Evolutionary conservation across 139 green algal species (phyloP).

Genomic region (Chlorella sorokiniana): DNA sequence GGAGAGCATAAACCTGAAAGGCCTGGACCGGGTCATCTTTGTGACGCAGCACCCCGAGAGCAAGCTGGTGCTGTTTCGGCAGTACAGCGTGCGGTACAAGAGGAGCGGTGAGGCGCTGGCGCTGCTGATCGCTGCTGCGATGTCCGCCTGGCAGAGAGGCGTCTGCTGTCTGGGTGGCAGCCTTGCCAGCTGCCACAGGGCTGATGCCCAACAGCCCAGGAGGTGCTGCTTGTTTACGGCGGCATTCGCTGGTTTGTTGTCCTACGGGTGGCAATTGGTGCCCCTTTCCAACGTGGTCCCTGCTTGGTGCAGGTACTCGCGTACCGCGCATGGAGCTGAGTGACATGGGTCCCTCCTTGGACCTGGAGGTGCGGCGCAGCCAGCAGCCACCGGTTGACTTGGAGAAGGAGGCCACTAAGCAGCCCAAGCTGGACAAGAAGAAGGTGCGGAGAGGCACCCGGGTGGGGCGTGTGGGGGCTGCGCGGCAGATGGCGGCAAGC

Average conservation of each 20-base stretch:
- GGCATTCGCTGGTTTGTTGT: too few relatives aligned
- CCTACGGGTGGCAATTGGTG: background rate
- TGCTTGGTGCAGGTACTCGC: slow-evolving; percentile 31
- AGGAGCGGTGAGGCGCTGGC: slow-evolving; percentile 70
- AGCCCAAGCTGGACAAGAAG: slow-evolving; percentile 72
- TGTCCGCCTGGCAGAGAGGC: too few relatives aligned
- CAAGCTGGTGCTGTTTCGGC: slow-evolving; percentile 68
- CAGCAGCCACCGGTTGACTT: slow-evolving; percentile 67
- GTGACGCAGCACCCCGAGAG: slow-evolving; percentile 37
- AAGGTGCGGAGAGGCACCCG: too few relatives aligned
- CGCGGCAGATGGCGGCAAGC: too few relatives aligned
- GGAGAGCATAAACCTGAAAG: slow-evolving; percentile 79
- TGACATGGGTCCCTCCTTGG: slow-evolving; percentile 85
- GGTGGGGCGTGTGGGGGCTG: too few relatives aligned
- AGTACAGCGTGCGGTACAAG: slow-evolving; percentile 81
- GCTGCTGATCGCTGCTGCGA: too few relatives aligned
- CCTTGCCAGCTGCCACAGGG: too few relatives aligned
- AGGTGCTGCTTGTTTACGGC: too few relatives aligned
- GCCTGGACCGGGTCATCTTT: slow-evolving; percentile 79
- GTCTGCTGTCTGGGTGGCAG: too few relatives aligned
- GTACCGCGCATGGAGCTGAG: slow-evolving; percentile 79
- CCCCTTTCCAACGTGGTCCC: background rate
- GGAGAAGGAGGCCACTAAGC: slow-evolving; percentile 81
- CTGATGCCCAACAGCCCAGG: too few relatives aligned
- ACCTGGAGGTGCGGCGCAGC: slow-evolving; percentile 76